Evolutionary conservation across 257 asterid species (phyloP), one percentile per base, ranked within the genome.

Genomic region (Gentiana macrophylla): DNA sequence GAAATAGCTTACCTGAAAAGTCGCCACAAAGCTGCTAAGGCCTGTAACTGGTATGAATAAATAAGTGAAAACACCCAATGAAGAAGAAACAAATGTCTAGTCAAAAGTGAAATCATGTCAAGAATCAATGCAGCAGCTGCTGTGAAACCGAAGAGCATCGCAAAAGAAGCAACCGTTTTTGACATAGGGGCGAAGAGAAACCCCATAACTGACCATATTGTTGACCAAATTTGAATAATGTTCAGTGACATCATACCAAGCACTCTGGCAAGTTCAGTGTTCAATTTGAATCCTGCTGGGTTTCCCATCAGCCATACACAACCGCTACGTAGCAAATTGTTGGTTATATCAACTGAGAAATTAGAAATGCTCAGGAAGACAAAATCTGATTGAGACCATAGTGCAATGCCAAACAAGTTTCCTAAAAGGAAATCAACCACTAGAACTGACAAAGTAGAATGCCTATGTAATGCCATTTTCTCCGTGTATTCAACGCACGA

Each of bases 291-390:
- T 52, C 99, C 99, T 6, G 99, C 99, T 4, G 97, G 99, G 73
- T 85, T 81, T 43, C 95, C 97, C 95, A 92, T 88, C 67, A 92
- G 87, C 99, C 99, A 92, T 57, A 88, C 95, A 68, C 98, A 91
- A 62, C 97, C 88, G 53, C 65, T 74, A 58, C 99, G 95, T 68
- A 92, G 67, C 78, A 86, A 83, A 68, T 76, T 66, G 71, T 87
- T 79, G 32, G 95, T 87, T 72, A 82, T 65, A 70, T 81, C 88
- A 47, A 67, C 73, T 7, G 83, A 73, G 48, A 83, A 80, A 45
- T 69, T 68, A 38, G 89, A 80, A 72, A 85, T 61, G 82, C 69
- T 68, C 52, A 55, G 52, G 69, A 73, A 77, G 60, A 72, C 69
- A 70, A 76, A 67, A 70, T 82, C 81, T 9, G 90, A 84, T 62